A percentile compares a stretch with the other conserved stretches of the same genome.
Conservation (phyloP, 2,329 filamentous ascomycete species). For the Aspergillus sp. region DNA sequence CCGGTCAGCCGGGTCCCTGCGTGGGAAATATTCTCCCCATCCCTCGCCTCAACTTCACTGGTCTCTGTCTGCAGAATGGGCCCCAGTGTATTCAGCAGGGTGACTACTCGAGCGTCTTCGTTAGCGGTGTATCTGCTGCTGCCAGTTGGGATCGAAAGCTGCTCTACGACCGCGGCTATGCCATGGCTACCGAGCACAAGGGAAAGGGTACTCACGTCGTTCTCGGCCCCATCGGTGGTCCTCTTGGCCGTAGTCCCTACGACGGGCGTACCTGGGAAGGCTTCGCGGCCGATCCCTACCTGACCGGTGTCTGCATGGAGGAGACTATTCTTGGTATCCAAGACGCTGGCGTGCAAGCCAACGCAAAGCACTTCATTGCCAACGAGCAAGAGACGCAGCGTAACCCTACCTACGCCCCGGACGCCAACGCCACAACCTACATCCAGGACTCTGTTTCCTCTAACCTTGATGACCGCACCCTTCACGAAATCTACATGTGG, state of each 20-base stretch:
- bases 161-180: slow-evolving; percentile 54
- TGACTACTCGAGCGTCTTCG: slow-evolving; percentile 72
- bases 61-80: slow-evolving; percentile 34
- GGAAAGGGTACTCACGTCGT: slow-evolving; percentile 42
- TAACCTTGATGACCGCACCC: slow-evolving; percentile 70
- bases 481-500: slow-evolving; percentile 78
- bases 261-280: slow-evolving; percentile 43
- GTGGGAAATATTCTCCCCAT: slow-evolving; percentile 36
- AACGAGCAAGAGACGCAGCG: slow-evolving; percentile 68
- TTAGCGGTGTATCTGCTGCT: slow-evolving; percentile 70
- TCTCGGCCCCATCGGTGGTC: slow-evolving; percentile 45
- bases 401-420: slow-evolving; percentile 30
- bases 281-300: slow-evolving; percentile 47
- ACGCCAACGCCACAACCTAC: slow-evolving; percentile 34
- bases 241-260: slow-evolving; percentile 40
- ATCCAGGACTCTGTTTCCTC: slow-evolving; percentile 33
- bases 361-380: slow-evolving; percentile 50
- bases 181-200: slow-evolving; percentile 56
- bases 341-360: slow-evolving; percentile 49
- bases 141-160: slow-evolving; percentile 61
- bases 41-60: slow-evolving; percentile 30
- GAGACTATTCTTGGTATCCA: slow-evolving; percentile 57
- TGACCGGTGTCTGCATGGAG: slow-evolving; percentile 47
- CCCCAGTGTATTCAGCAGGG: slow-evolving; percentile 62
- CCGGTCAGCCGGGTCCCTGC: slow-evolving; percentile 31